phyloP scores from a whole-genome alignment of 805 yeast genomes.

The Metschnikowia koreensis region DNA sequence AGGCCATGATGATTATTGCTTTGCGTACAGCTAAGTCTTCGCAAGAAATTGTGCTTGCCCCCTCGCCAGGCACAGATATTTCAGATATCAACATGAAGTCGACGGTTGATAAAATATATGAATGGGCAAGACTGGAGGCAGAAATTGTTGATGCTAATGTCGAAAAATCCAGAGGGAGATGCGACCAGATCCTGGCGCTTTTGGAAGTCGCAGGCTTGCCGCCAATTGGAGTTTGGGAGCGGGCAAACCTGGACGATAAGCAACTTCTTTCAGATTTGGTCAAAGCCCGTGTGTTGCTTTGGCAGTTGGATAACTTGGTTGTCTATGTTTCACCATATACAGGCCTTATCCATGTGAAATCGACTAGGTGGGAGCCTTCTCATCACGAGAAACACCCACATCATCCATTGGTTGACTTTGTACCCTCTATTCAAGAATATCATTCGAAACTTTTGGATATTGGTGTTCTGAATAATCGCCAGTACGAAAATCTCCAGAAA shows the following conservation, averaged over 20 bases:
- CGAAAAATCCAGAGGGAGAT: neutral
- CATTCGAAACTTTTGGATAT: too few species aligned
- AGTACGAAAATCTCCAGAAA: slow-evolving; percentile 1
- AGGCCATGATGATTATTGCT: slow-evolving; percentile 5
- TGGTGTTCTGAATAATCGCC: neutral
- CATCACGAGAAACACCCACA: neutral
- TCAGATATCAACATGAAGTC: neutral
- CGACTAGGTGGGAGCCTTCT: slow-evolving; percentile 1
- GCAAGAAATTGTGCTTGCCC: slow-evolving; percentile 5
- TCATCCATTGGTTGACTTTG: slow-evolving; percentile 1
- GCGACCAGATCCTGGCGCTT: neutral
- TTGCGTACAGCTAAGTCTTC: slow-evolving; percentile 2
- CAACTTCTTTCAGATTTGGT: slow-evolving; percentile 3
- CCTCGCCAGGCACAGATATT: slow-evolving; percentile 2
- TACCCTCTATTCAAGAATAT: neutral
- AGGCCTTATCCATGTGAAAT: slow-evolving; percentile 5
- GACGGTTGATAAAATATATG: neutral
- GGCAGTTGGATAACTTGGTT: slow-evolving; percentile 1
- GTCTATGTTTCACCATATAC: neutral
- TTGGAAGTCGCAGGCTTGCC: neutral
- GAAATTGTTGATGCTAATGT: neutral
- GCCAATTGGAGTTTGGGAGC: neutral
- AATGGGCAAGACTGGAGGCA: neutral
- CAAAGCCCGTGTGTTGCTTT: slow-evolving; percentile 6
- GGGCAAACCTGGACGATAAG: neutral